phyloP scores from a whole-genome alignment of 345 rosid genomes.

The Cochlearia excelsa region DNA sequence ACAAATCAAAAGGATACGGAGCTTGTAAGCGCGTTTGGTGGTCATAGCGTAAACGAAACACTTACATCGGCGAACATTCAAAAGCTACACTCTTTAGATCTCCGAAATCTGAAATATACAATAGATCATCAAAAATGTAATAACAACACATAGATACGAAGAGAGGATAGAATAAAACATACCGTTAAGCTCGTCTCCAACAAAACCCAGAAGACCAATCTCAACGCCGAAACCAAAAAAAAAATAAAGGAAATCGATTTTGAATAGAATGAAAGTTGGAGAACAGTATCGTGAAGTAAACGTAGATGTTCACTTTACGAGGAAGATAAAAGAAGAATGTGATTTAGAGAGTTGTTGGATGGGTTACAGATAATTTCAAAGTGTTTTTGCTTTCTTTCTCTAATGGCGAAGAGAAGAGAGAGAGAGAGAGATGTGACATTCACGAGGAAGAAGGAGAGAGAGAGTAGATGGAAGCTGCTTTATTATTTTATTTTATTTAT shows the following conservation, averaged over 20 bases:
- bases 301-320: conserved; percentile 24
- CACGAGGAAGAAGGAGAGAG: neutral
- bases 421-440: no score
- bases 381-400: conserved; percentile 8
- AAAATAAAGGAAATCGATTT: neutral
- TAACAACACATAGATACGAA: neutral
- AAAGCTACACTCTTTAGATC: conserved; percentile 27
- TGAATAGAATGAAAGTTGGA: conserved; percentile 18
- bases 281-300: conserved; percentile 29
- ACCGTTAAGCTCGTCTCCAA: neutral
- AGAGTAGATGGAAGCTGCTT: conserved; percentile 19
- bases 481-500: neutral
- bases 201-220: conserved; percentile 9
- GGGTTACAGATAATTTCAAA: neutral
- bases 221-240: neutral
- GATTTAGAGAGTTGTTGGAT: conserved; percentile 32
- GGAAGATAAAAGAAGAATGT: conserved; percentile 14
- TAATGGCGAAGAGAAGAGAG: conserved; percentile 25
- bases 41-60: conserved; percentile 55
- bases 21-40: conserved; percentile 98
- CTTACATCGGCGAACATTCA: conserved; percentile 37
- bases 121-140: neutral
- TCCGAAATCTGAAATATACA: conserved; percentile 23
- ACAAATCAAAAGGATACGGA: conserved; percentile 93
- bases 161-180: neutral